Base-by-base conservation (phyloP, 2,329 filamentous ascomycete species). In the Claviceps paspali region DNA sequence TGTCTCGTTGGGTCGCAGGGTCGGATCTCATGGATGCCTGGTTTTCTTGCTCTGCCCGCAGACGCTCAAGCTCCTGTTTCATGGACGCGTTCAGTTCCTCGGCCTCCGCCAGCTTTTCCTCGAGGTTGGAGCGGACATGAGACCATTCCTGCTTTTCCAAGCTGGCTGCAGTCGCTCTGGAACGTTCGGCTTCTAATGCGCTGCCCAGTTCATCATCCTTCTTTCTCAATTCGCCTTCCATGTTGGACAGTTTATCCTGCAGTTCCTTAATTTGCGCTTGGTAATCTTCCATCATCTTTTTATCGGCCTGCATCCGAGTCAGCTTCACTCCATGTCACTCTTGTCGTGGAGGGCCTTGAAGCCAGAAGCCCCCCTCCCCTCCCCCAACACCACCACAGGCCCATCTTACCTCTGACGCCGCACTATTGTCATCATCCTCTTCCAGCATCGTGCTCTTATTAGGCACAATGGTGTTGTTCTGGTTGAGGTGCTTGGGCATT, bases 381-480 rank as follows among this genome's bases (percentile, higher is more conserved):
- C n/a, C n/a, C n/a, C n/a, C n/a, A n/a, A n/a, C n/a, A n/a, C n/a
- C n/a, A n/a, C n/a, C n/a, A n/a, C n/a, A n/a, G n/a, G n/a, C n/a
- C n/a, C 34, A 41, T 49, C 57, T 41, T 47, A 67, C 64, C 52
- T 67, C 63, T 40, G 57, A 61, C 15, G 46, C 41, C 15, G 36
- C 38, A 18, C 47, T 47, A 15, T 52, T 67, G 45, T 84, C 83
- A 47, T 93, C 86, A 46, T 93, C 87, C 53, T 96, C 91, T 56
- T 98, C 91, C 1, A 96, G 76, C 79, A 96, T 87, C 1, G 83
- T 95, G 51, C 88, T 93, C 62, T 96, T 98, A 54, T 95, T 96
- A 1, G 91, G 91, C 23, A 96, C 82, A 50, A 96, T 93, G 0
- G 86, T 96, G 53, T 93, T 96, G 53, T 82, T 88, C 54, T 94